Percentiles rank a stretch among this genome's conserved stretches.
Evolutionary conservation across 805 yeast species (phyloP).

Genomic region (Geotrichum ghanense): DNA sequence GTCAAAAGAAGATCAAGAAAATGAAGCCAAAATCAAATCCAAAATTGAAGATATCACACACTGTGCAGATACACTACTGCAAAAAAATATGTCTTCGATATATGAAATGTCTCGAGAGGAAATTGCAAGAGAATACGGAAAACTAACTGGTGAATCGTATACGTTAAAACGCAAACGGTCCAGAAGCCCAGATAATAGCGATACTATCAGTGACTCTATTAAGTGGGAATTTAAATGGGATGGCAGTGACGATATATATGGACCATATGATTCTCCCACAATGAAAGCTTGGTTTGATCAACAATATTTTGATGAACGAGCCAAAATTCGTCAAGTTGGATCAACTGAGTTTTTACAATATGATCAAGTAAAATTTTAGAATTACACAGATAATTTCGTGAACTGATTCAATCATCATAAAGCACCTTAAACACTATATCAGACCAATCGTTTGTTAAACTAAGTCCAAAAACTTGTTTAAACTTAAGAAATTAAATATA

Average conservation of each 20-base stretch:
- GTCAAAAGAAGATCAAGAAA: slow-evolving; percentile 12
- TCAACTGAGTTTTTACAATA: not conserved
- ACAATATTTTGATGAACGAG: slow-evolving; percentile 37
- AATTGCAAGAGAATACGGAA: slow-evolving; percentile 33
- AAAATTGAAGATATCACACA: slow-evolving; percentile 36
- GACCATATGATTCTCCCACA: slow-evolving; percentile 38
- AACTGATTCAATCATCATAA: no score
- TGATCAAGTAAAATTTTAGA: not conserved
- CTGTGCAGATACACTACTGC: slow-evolving; percentile 33
- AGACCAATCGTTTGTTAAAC: no score
- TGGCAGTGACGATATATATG: slow-evolving; percentile 33
- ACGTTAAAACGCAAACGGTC: slow-evolving; percentile 18
- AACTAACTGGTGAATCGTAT: slow-evolving; percentile 32
- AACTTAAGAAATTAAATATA: no score
- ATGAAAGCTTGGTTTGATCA: slow-evolving; percentile 37
- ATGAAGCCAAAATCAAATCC: slow-evolving; percentile 17
- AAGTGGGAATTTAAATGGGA: slow-evolving; percentile 42
- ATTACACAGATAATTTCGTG: no score
- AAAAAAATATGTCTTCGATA: slow-evolving; percentile 31
- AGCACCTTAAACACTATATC: no score
- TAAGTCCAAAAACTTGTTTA: no score
- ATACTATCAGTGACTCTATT: slow-evolving; percentile 17
- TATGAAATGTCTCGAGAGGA: slow-evolving; percentile 51
- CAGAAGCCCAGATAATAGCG: slow-evolving; percentile 9
- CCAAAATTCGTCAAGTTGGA: slow-evolving; percentile 28